phyloP scores from a whole-genome alignment of 1,139 yeast genomes.

The Geotrichum australiense region DNA sequence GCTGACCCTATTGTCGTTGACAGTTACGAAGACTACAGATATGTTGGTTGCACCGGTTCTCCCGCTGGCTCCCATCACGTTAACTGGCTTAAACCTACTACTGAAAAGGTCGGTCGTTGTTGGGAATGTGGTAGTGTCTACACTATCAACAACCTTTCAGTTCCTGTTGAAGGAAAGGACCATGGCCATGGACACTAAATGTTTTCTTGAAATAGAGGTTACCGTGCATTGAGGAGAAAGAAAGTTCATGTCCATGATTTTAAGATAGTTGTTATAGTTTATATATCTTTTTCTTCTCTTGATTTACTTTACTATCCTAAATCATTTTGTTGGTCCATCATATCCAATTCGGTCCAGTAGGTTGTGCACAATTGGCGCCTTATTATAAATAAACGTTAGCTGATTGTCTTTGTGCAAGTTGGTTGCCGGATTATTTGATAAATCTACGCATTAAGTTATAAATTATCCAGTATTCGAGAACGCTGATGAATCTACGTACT shows the following conservation, averaged over 20 bases:
- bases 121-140: conserved; percentile 98
- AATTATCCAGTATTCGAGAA: too few species aligned
- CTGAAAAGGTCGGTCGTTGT: conserved; percentile 83
- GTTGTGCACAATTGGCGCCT: too few species aligned
- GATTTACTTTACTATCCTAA: not conserved
- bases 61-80: conserved; percentile 89
- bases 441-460: too few species aligned
- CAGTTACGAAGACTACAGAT: conserved; percentile 87
- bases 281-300: conserved; percentile 1
- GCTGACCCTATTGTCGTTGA: conserved; percentile 83
- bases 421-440: too few species aligned
- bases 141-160: conserved; percentile 84
- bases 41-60: conserved; percentile 95
- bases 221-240: conserved; percentile 5
- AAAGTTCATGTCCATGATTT: not conserved
- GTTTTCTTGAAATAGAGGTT: not conserved
- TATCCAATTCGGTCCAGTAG: too few species aligned
- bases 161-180: conserved; percentile 56
- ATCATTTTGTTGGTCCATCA: too few species aligned
- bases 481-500: too few species aligned
- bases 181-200: conserved; percentile 33
- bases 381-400: too few species aligned
- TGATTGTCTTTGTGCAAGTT: too few species aligned
- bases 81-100: conserved; percentile 91
- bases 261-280: not conserved